These are phyloP conservation scores for Penicillium alfredii DNA, from an alignment of 495 filamentous ascomycete genomes.

Conservation along the genomic window DNA sequence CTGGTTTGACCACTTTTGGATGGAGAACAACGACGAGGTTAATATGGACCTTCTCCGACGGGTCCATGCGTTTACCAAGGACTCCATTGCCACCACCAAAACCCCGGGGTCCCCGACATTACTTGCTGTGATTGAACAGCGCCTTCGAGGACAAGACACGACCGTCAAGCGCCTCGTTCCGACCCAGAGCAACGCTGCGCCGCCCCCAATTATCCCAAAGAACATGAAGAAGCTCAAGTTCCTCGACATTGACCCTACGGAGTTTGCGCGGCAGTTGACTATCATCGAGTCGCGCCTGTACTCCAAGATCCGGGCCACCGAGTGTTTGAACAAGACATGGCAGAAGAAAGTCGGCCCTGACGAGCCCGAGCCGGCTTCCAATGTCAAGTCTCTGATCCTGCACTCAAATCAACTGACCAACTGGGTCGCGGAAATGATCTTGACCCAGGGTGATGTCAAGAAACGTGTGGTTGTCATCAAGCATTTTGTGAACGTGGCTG, in stretches of 20 bases:
- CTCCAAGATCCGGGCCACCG: slow-evolving; percentile 88
- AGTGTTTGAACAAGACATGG: slow-evolving; percentile 98
- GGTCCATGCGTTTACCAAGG: slow-evolving; percentile 84
- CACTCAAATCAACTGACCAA: slow-evolving; percentile 98
- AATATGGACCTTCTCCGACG: slow-evolving; percentile 79
- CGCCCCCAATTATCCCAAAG: slow-evolving; percentile 89
- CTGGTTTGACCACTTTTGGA: slow-evolving; percentile 98
- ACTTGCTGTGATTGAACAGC: slow-evolving; percentile 78
- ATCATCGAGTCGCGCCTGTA: slow-evolving; percentile 95
- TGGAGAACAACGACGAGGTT: slow-evolving; percentile 82
- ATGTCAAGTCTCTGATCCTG: slow-evolving; percentile 92
- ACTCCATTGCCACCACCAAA: slow-evolving; percentile 84
- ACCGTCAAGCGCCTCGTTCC: slow-evolving; percentile 81
- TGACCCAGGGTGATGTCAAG: slow-evolving; percentile 87
- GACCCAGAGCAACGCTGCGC: slow-evolving; percentile 71
- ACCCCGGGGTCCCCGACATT: slow-evolving; percentile 79
- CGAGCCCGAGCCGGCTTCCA: slow-evolving; percentile 84
- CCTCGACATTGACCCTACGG: slow-evolving; percentile 89
- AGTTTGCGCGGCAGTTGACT: slow-evolving; percentile 93
- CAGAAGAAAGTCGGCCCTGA: slow-evolving; percentile 81
- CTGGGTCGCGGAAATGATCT: slow-evolving; percentile 99
- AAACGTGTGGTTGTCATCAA: slow-evolving; percentile 97
- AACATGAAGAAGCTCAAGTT: slow-evolving; percentile 99
- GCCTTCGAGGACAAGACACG: slow-evolving; percentile 78
- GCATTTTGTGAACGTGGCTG: slow-evolving; percentile 93